A percentile compares a stretch with the other conserved stretches of the same genome.
Evolutionary conservation across 2,329 filamentous ascomycete species (phyloP).

Genomic region (Colletotrichum sidae): DNA sequence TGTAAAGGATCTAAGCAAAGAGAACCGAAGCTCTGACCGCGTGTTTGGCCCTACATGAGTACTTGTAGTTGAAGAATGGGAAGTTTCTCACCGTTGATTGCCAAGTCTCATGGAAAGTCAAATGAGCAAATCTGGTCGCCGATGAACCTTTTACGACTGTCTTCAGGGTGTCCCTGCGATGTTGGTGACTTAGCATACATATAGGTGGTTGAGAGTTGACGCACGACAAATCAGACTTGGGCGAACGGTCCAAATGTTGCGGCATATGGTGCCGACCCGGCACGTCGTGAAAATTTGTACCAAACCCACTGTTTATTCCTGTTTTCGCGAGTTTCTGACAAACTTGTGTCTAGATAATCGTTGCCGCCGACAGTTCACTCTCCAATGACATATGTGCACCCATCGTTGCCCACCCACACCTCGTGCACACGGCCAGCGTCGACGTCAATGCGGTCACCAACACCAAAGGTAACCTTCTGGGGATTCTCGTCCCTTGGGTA

Average conservation of each 20-base stretch:
- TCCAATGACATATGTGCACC: conserved; percentile 76
- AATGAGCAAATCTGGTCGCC: not conserved
- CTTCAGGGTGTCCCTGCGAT: too few relatives aligned
- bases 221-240: too few relatives aligned
- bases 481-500: conserved; percentile 70
- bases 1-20: not conserved
- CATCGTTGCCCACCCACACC: conserved; percentile 74
- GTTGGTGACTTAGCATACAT: too few relatives aligned
- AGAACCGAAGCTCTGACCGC: conserved; percentile 30
- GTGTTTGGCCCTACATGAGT: conserved; percentile 22
- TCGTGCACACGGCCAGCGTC: conserved; percentile 73
- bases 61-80: not conserved
- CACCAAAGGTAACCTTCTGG: conserved; percentile 68
- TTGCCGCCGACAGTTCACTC: conserved; percentile 53
- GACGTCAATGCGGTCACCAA: conserved; percentile 74
- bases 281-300: too few relatives aligned
- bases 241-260: too few relatives aligned
- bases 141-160: too few relatives aligned
- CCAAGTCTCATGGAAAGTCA: conserved; percentile 4
- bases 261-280: too few relatives aligned
- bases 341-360: too few relatives aligned
- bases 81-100: not conserved
- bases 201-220: too few relatives aligned
- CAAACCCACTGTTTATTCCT: too few relatives aligned
- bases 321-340: too few relatives aligned